A percentile compares a stretch with the other conserved stretches of the same genome.
Conservation (phyloP, 202 grass and related monocot species). For the Carex arenaria region DNA sequence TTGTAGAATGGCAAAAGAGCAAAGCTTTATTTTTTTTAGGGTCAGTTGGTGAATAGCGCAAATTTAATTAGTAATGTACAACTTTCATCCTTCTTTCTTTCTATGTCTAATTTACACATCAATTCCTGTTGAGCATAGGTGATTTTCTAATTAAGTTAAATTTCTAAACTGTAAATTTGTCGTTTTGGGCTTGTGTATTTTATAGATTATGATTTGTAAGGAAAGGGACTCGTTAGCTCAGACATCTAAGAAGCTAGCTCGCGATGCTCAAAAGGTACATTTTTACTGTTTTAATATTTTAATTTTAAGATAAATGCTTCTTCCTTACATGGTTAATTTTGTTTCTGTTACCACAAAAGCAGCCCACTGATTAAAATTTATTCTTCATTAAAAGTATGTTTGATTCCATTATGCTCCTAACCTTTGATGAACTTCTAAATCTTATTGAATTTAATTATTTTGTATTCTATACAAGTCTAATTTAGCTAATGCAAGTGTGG, state of each 20-base stretch:
- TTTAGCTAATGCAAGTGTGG: not conserved
- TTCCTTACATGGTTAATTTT: not conserved
- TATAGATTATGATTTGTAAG: conserved; percentile 77
- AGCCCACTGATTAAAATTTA: not conserved
- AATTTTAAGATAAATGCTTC: not conserved
- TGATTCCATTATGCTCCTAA: not conserved
- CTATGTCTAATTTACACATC: not conserved
- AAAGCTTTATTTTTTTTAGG: not conserved
- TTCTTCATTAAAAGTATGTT: not conserved
- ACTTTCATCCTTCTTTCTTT: not conserved
- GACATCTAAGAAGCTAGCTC: conserved; percentile 67
- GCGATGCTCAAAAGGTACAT: conserved; percentile 63
- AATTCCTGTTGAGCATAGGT: not conserved
- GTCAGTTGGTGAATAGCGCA: not conserved
- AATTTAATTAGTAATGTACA: not conserved
- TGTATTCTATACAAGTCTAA: not conserved
- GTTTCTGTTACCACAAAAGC: not conserved
- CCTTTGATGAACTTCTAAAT: not conserved
- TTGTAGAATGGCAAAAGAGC: not conserved
- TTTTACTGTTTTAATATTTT: not conserved
- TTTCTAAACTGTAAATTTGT: not conserved
- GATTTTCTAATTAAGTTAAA: not conserved
- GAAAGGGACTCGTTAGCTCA: conserved; percentile 76
- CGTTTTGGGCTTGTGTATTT: not conserved
- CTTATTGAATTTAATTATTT: not conserved